A percentile compares a stretch with the other conserved stretches of the same genome.
Conservation (phyloP, 192 early-diverging fungal genomes). For the Diversispora epigaea region DNA sequence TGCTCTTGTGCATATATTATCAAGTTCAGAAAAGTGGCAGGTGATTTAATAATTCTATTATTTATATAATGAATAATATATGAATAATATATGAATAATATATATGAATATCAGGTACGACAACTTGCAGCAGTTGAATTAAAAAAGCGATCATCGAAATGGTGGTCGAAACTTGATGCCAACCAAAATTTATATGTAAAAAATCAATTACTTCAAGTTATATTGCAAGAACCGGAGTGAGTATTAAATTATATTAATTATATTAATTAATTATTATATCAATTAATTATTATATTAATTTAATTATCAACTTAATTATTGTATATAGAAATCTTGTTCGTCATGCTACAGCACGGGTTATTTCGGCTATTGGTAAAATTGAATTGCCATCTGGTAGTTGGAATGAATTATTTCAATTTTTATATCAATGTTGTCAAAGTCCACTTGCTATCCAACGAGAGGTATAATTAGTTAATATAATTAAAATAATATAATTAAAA, state of each 20-base stretch:
- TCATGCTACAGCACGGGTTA: slow-evolving; percentile 82
- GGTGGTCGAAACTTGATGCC: slow-evolving; percentile 71
- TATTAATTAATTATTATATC: neutral
- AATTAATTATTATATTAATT: neutral
- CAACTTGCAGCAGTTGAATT: slow-evolving; percentile 89
- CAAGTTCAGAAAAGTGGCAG: slow-evolving; percentile 60
- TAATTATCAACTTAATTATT: no score
- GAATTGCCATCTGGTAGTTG: slow-evolving; percentile 79
- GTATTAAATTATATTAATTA: slow-evolving; percentile 17
- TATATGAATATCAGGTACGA: slow-evolving; percentile 51
- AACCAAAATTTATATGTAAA: slow-evolving; percentile 61
- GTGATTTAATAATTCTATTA: slow-evolving; percentile 12
- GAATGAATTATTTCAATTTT: slow-evolving; percentile 73
- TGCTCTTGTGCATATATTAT: slow-evolving; percentile 74
- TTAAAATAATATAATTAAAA: neutral
- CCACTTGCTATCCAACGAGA: slow-evolving; percentile 72
- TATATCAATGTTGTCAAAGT: slow-evolving; percentile 80
- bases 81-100: neutral
- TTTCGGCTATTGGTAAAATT: slow-evolving; percentile 81
- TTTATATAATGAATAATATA: neutral
- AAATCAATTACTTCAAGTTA: slow-evolving; percentile 65
- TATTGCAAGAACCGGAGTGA: slow-evolving; percentile 72
- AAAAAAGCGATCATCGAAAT: slow-evolving; percentile 75
- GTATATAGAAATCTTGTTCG: slow-evolving; percentile 61
- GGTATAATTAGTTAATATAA: slow-evolving; percentile 34